These are phyloP conservation scores for Phytophthora tentaculata DNA, from an alignment of 352 stramenopile species.

Conservation along the genomic window DNA sequence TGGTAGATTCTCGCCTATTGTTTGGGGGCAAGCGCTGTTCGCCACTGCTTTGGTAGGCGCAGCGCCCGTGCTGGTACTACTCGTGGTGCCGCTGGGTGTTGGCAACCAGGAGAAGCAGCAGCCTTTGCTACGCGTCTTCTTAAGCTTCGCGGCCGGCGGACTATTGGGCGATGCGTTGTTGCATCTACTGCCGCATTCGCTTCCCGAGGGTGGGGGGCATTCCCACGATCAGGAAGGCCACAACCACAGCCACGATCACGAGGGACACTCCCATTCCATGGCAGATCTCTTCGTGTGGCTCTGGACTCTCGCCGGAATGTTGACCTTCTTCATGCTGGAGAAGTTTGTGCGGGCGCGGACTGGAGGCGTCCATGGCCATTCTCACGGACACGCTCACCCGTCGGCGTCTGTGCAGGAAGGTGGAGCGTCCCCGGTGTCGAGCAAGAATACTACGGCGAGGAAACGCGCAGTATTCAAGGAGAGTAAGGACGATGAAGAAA, in stretches of 20 bases:
- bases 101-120: conserved; percentile 66
- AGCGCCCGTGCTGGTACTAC: conserved; percentile 70
- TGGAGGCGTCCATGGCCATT: conserved; percentile 42
- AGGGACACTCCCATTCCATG: conserved; percentile 63
- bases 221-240: conserved; percentile 35
- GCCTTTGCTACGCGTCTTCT: conserved; percentile 79
- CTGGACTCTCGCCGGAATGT: conserved; percentile 76
- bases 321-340: conserved; percentile 82
- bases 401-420: conserved; percentile 34
- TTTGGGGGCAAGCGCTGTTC: conserved; percentile 74
- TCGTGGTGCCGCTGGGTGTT: conserved; percentile 72
- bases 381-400: conserved; percentile 40
- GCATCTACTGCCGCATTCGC: conserved; percentile 90
- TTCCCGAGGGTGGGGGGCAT: conserved; percentile 44
- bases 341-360: conserved; percentile 83
- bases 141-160: conserved; percentile 89
- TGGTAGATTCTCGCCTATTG: conserved; percentile 47
- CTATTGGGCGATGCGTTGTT: conserved; percentile 91
- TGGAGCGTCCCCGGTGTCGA: conserved; percentile 11
- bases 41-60: conserved; percentile 77
- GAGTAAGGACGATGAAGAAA: conserved; percentile 37
- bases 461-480: conserved; percentile 46
- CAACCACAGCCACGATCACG: conserved; percentile 57
- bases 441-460: conserved; percentile 34
- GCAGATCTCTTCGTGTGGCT: conserved; percentile 75